phyloP scores from a whole-genome alignment of 2,329 filamentous ascomycete species.

The Nigrospora osmanthi region DNA sequence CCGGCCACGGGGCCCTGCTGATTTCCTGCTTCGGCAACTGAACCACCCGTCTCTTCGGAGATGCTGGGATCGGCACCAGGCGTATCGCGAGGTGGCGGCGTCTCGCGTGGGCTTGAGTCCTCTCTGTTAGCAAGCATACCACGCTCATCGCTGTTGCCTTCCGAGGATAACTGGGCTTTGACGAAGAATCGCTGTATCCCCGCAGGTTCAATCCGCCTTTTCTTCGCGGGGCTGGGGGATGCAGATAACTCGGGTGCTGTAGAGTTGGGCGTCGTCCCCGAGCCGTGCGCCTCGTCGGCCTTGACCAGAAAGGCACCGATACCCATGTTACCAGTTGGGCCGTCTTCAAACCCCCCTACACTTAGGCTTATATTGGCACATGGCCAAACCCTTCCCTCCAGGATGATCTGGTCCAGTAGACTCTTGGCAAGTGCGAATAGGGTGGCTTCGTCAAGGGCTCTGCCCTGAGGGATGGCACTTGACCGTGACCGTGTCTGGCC shows the following conservation, averaged over 20 bases:
- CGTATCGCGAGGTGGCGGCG: slow-evolving; percentile 6
- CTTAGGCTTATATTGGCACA: slow-evolving; percentile 85
- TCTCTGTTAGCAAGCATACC: neutral
- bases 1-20: slow-evolving; percentile 26
- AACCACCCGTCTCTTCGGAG: too few species aligned
- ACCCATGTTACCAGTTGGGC: slow-evolving; percentile 72
- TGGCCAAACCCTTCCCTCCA: slow-evolving; percentile 78
- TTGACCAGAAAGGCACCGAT: slow-evolving; percentile 83
- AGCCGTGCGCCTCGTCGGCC: slow-evolving; percentile 55
- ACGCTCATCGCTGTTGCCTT: too few species aligned
- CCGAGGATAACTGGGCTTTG: slow-evolving; percentile 17
- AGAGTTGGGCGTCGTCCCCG: slow-evolving; percentile 29
- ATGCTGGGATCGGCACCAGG: too few species aligned
- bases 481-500: slow-evolving; percentile 69
- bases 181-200: slow-evolving; percentile 53
- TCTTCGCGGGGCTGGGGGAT: slow-evolving; percentile 29
- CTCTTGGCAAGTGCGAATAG: slow-evolving; percentile 71
- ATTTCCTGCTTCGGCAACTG: slow-evolving; percentile 3
- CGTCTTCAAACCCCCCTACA: slow-evolving; percentile 89
- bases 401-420: slow-evolving; percentile 68
- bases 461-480: slow-evolving; percentile 69
- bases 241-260: slow-evolving; percentile 15
- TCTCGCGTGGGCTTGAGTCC: slow-evolving; percentile 10
- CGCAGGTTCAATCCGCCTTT: slow-evolving; percentile 35
- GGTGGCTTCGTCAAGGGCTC: slow-evolving; percentile 60